Conservation (phyloP, 2,329 filamentous ascomycete species). For the Cladosporium sp. region DNA sequence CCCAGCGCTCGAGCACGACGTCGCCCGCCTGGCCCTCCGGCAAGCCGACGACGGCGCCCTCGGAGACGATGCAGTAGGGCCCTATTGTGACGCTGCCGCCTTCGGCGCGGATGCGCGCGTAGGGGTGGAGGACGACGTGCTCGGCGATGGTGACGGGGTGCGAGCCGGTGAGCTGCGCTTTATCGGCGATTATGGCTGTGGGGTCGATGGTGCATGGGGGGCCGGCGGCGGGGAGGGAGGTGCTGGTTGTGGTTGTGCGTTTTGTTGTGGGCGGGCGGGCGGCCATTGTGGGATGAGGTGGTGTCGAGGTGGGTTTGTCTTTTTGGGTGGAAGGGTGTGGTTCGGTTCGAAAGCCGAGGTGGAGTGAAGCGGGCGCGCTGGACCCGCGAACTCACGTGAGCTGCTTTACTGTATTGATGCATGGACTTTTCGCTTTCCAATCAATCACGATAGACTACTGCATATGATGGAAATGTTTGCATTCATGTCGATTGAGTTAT, state of each 20-base stretch:
- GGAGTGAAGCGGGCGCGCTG: neutral
- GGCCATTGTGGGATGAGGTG: neutral
- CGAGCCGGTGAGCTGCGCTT: slow-evolving; percentile 54
- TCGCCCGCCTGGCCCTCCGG: slow-evolving; percentile 25
- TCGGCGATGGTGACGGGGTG: slow-evolving; percentile 73
- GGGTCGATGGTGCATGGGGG: slow-evolving; percentile 41
- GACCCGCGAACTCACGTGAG: neutral
- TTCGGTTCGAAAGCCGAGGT: neutral
- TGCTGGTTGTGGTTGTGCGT: slow-evolving; percentile 4
- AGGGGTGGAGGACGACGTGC: slow-evolving; percentile 79
- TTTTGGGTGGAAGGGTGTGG: neutral
- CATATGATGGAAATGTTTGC: neutral
- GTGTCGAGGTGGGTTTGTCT: neutral
- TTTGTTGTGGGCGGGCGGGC: slow-evolving; percentile 6
- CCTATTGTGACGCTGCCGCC: slow-evolving; percentile 39
- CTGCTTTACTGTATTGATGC: neutral
- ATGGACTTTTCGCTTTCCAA: neutral
- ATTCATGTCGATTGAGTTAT: neutral
- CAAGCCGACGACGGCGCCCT: slow-evolving; percentile 44
- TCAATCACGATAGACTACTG: too few relatives aligned
- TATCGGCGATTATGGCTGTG: slow-evolving; percentile 42
- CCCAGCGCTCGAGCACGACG: slow-evolving; percentile 36
- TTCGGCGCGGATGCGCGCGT: slow-evolving; percentile 48
- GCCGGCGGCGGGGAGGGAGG: slow-evolving; percentile 22
- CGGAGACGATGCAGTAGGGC: slow-evolving; percentile 65